A percentile compares a stretch with the other conserved stretches of the same genome.
Evolutionary conservation across 1,139 yeast species (phyloP).

Genomic region (Yamadazyma pseudoaaseri): DNA sequence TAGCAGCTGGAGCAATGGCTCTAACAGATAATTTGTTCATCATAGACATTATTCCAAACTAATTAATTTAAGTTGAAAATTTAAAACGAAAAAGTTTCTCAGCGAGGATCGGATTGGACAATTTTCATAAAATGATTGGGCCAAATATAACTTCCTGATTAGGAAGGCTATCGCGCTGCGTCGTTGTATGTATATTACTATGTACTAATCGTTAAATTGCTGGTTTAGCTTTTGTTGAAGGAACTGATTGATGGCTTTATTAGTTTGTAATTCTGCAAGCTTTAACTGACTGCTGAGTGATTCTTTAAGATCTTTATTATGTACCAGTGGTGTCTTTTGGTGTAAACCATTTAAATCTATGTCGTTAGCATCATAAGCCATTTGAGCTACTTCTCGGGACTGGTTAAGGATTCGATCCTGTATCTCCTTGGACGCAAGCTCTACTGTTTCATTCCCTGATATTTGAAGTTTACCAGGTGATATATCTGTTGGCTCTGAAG

Average conservation of each 20-base stretch:
- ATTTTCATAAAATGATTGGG: conserved; percentile 29
- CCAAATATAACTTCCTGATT: conserved; percentile 31
- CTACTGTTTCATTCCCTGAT: conserved; percentile 25
- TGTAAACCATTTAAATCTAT: too few relatives aligned
- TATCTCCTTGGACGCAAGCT: conserved; percentile 23
- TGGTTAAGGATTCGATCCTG: conserved; percentile 22
- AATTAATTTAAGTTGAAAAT: conserved; percentile 8
- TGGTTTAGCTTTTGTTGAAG: conserved; percentile 4
- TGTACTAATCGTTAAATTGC: background rate
- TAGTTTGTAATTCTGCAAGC: conserved; percentile 29
- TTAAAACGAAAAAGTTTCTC: conserved; percentile 12
- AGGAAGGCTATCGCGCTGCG: conserved; percentile 18
- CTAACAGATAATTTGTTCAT: conserved; percentile 48
- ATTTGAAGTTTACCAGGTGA: conserved; percentile 4
- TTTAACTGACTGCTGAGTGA: conserved; percentile 27
- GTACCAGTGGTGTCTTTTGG: conserved; percentile 1
- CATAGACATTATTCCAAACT: conserved; percentile 33
- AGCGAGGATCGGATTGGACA: conserved; percentile 23
- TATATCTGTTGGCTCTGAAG: too few relatives aligned
- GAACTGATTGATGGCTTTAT: conserved; percentile 23
- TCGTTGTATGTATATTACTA: background rate
- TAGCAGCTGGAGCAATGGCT: conserved; percentile 39
- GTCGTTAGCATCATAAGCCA: conserved; percentile 4
- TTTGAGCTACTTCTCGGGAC: conserved; percentile 16
- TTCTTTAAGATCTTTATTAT: conserved; percentile 27